Base-by-base conservation (phyloP, 257 asterid species). In the Fraxinus excelsior region DNA sequence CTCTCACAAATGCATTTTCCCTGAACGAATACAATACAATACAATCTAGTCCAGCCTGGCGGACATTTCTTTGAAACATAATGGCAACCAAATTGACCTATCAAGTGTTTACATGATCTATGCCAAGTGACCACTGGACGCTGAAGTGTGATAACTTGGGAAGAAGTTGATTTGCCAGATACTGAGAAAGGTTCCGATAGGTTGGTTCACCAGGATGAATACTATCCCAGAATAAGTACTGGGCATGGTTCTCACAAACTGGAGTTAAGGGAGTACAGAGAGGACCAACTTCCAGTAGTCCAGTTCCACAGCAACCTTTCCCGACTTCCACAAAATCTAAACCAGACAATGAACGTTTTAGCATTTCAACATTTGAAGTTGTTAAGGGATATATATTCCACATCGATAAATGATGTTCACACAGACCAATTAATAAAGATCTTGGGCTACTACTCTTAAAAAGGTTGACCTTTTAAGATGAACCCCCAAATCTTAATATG, bases 281-380 rank as follows among this genome's bases (percentile, higher is more conserved):
- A 25, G 96, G 97, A 64, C 91, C 94, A 8, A 77, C 87, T 85
- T 90, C 96, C 11, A 91, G 25, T 9, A 78, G 5, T 72, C 94
- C 93, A 56, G 60, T 80, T 38, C 98, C 96, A 68, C 98, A 91
- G 75, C 97, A 93, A 25, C 96, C 98, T 81, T 80, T 82, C 67
- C 71, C 74, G 0, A 91, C 87, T 78, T 93, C 91, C 37, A 42
- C 44, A 23, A 88, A 88, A 12, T 81, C 93, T 90, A 86, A 80
- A 74, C 6, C 32, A 26, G 37, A 73, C 44, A 13, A 68, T 6
- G 3, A 35, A 72, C 75, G 67, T n/a, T 3, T 44, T 44, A 34
- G 51, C 51, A 46, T 37, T 32, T 67, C 71, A 67, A 29, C 3
- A 16, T 29, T 31, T 65, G 26, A n/a, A n/a, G n/a, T n/a, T 28